phyloP scores from a whole-genome alignment of 371 early-diverging fungal species.

The Nematocida sp. region DNA sequence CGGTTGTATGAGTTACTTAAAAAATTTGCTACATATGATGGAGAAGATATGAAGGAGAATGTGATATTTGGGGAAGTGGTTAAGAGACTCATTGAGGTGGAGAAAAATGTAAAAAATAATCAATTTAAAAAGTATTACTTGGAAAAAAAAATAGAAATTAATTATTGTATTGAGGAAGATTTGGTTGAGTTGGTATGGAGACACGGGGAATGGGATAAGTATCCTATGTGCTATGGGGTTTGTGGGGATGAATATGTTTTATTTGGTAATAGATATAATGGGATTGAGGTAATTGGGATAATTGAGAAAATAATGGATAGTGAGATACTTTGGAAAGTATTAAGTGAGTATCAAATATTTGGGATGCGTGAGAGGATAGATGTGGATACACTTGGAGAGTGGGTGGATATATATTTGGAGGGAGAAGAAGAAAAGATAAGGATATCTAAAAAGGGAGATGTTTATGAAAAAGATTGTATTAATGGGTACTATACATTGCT shows the following conservation, averaged over 20 bases:
- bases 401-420: neutral
- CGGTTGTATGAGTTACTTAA: neutral
- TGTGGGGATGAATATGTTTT: neutral
- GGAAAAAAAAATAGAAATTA: neutral
- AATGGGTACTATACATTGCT: slow-evolving; percentile 1
- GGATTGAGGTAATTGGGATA: neutral
- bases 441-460: neutral
- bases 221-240: neutral
- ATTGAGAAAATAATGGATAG: neutral
- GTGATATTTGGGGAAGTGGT: neutral
- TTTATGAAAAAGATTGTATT: neutral
- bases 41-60: neutral
- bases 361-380: neutral
- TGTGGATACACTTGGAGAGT: neutral
- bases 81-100: neutral
- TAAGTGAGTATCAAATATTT: neutral
- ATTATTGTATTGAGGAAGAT: neutral
- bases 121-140: neutral
- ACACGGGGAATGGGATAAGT: neutral
- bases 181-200: neutral
- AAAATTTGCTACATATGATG: neutral
- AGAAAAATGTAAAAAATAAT: neutral
- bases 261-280: neutral
- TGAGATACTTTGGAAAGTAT: neutral
- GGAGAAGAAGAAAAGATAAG: neutral